Base-by-base conservation (phyloP, 2,329 filamentous ascomycete species). In the Thelonectria discophora region DNA sequence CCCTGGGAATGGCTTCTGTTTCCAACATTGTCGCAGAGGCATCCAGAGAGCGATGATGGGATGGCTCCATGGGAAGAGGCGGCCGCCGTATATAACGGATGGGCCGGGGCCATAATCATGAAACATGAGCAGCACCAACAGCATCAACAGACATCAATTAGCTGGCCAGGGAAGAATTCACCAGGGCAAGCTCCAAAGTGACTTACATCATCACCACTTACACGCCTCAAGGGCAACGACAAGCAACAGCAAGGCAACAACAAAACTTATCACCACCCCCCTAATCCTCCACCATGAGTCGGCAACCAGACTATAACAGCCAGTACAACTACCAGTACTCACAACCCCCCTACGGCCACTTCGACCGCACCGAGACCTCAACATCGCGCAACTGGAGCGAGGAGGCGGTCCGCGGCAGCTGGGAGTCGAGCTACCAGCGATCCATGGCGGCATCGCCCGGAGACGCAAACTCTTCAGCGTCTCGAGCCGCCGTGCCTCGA, bases 301-400 rank as follows among this genome's bases (percentile, higher is more conserved):
- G 65, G 47, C 63, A 48, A 8, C 32, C 17, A 21, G 55, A 51
- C 24, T 51, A 50, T 46, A 49, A 7, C 12, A 12, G 21, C 12
- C 24, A 43, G 20, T 20, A 30, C 18, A 46, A 55, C 30, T 39
- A 24, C 27, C 20, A 47, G 45, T 24, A 47, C 15, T 37, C 34
- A 37, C 34, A 37, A 37, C 15, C 11, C 34, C 34, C 34, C 17
- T 18, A 37, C 40, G 39, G 17, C 8, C 27, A 57, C 40, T 57
- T 56, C 21, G 58, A 51, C 51, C 64, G 66, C 47, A 57, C 64
- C n/a, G 69, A 68, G n/a, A 65, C 63, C 56, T 72, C 69, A 13
- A 58, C 63, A 56, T 72, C 70, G 15, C 56, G 69, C 5, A 67
- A 72, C n/a, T 73, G 70, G 70, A 73, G 70, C 24, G 70, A 71